Evolutionary conservation across 176 grass and related monocot genomes (phyloP).

Genomic region (Bolboschoenus planiculmis): DNA sequence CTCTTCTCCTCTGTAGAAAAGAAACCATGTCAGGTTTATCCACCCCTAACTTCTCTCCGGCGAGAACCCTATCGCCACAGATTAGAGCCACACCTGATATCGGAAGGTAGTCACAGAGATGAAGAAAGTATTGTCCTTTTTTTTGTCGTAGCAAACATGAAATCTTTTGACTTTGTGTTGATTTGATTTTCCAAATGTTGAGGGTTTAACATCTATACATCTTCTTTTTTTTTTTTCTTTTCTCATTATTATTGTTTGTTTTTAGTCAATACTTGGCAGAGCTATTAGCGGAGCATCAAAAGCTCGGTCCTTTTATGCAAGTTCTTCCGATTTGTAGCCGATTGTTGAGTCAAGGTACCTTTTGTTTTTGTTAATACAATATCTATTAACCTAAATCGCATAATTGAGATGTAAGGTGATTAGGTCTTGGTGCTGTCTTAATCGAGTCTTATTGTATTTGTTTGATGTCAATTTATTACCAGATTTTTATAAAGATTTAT

Average conservation of each 20-base stretch:
- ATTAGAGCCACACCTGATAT: conserved; percentile 68
- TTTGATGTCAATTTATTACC: conserved; percentile 6
- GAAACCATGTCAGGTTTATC: conserved; percentile 88
- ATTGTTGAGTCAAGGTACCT: conserved; percentile 77
- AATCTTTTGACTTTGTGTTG: conserved; percentile 20
- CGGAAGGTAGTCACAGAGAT: conserved; percentile 48
- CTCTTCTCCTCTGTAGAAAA: too few relatives aligned
- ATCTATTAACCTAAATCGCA: neutral
- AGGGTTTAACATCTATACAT: conserved; percentile 10
- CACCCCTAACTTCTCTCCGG: conserved; percentile 69
- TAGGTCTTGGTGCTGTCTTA: neutral
- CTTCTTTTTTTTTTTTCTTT: neutral
- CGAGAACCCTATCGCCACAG: conserved; percentile 75
- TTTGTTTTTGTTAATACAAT: conserved; percentile 14
- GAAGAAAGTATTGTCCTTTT: conserved; percentile 22
- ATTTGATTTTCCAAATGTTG: conserved; percentile 42
- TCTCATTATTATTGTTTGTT: neutral
- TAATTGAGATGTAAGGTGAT: conserved; percentile 11
- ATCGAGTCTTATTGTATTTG: neutral
- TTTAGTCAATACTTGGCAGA: conserved; percentile 85
- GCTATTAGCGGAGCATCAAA: conserved; percentile 87
- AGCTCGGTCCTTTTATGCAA: conserved; percentile 96
- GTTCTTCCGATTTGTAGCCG: conserved; percentile 91
- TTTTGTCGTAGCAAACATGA: neutral
- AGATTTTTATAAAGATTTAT: conserved; percentile 21